Conservation (phyloP, 1,284 basidiomycete genomes). For the Fistulina hepatica region DNA sequence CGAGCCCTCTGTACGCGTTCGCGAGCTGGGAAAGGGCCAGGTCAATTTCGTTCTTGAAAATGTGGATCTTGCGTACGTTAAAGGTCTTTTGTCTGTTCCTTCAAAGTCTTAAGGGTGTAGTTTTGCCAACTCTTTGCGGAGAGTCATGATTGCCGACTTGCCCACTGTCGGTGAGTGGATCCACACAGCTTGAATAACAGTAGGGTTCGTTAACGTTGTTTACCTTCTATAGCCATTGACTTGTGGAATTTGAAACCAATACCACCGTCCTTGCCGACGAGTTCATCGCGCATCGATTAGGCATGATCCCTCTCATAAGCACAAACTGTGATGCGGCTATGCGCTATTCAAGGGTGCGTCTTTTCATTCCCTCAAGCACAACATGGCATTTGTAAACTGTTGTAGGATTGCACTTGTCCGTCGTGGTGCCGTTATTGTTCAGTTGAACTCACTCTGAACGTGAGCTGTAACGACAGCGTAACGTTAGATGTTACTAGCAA, state of each 20-base stretch:
- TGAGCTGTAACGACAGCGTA: conserved; percentile 53
- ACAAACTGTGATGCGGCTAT: conserved; percentile 77
- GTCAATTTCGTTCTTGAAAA: conserved; percentile 88
- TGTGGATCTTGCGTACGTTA: conserved; percentile 75
- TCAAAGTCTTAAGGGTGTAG: conserved; percentile 27
- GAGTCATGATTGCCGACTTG: conserved; percentile 92
- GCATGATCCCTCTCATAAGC: conserved; percentile 88
- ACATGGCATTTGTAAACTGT: background rate
- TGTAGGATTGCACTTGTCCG: conserved; percentile 78
- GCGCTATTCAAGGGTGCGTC: conserved; percentile 65
- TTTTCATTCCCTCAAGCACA: background rate
- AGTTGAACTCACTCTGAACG: conserved; percentile 64
- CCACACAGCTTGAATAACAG: conserved; percentile 1
- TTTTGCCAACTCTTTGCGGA: conserved; percentile 80
- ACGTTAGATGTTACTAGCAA: conserved; percentile 79
- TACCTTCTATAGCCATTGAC: conserved; percentile 68
- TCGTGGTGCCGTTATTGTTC: conserved; percentile 75
- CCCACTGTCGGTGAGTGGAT: conserved; percentile 74
- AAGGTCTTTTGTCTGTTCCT: conserved; percentile 8
- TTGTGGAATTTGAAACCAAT: conserved; percentile 89
- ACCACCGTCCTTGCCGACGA: conserved; percentile 95
- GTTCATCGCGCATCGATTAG: conserved; percentile 93
- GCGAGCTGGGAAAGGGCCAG: conserved; percentile 67
- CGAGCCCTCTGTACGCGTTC: too few relatives aligned
- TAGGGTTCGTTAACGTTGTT: conserved; percentile 8